Evolutionary conservation across 306 rosid species (phyloP), one percentile per base, ranked within the genome.

Genomic region (Prunus davidiana): DNA sequence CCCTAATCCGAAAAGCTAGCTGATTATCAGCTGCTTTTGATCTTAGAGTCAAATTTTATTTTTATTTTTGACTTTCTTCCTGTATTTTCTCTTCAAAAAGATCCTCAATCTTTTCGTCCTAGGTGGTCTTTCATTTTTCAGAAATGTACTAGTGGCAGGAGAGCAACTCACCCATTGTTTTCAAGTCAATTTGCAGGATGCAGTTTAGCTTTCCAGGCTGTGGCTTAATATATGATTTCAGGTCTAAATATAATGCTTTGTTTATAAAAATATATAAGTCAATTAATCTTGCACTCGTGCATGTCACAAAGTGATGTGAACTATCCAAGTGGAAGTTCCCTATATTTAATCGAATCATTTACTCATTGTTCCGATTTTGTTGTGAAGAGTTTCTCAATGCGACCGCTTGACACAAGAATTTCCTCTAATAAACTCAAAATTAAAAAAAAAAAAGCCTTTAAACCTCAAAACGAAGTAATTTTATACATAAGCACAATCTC

Each of bases 1-100:
- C 41, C 68, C 41, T 58, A 50, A 58, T 73, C 76, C 45, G 28
- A 2, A 41, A 72, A 24, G 41, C 22, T 72, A 7, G 66, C 49
- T 13, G 30, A 30, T 20, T 25, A 27, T 46, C 49, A 46, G n/a
- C 69, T 74, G 69, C 78, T 74, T 74, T 74, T 74, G 78, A 18
- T 18, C 49, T 47, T 49, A 69, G 20, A 27, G 22, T 63, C 16
- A 20, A 61, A 28, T 25, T 63, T 8, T 3, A 49, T 12, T 63
- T 28, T 61, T 15, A 12, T 45, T 25, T 63, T 4, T 5, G 50
- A 18, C 49, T 28, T 61, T 20, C 28, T 45, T n/a, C 34, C 9
- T 5, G 1, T 12, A 5, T 10, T 34, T 41, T 10, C 30, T 45
- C 47, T 62, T 12, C 50, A 25, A 54, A 47, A 12, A 49, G 15